These are phyloP conservation scores for Apodospora peruviana DNA, from an alignment of 495 filamentous ascomycete species.

Conservation along the genomic window DNA sequence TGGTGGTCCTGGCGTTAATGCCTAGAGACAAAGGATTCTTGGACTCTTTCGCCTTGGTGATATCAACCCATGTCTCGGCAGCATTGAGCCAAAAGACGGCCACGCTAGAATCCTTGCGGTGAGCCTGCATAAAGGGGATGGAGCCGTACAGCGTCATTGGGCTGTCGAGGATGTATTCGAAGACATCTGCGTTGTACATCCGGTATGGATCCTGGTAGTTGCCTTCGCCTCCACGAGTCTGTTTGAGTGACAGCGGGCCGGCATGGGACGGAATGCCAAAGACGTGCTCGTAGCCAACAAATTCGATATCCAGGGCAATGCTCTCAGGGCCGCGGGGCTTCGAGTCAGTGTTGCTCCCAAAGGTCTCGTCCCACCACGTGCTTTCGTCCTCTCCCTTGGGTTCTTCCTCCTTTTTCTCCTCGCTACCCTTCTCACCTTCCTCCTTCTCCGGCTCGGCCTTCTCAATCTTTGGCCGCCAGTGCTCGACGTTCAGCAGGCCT, in stretches of 20 bases:
- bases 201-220: conserved; percentile 91
- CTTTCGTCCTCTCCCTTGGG: conserved; percentile 59
- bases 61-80: conserved; percentile 95
- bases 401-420: conserved; percentile 36
- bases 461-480: conserved; percentile 89
- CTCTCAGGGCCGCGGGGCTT: conserved; percentile 89
- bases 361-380: conserved; percentile 96
- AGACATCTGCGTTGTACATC: conserved; percentile 92
- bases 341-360: conserved; percentile 88
- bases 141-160: conserved; percentile 98
- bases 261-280: conserved; percentile 95
- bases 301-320: conserved; percentile 83
- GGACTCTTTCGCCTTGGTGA: conserved; percentile 71
- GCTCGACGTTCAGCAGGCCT: conserved; percentile 85
- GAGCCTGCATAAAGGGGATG: conserved; percentile 96
- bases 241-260: conserved; percentile 76
- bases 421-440: conserved; percentile 41
- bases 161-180: conserved; percentile 93
- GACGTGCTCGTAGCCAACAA: conserved; percentile 86
- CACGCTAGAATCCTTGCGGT: conserved; percentile 86
- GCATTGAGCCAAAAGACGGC: conserved; percentile 99
- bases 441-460: conserved; percentile 48
- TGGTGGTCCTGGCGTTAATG: conserved; percentile 59
- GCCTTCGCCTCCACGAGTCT: conserved; percentile 81
- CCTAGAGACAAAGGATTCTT: conserved; percentile 75